Percentiles rank a stretch among this genome's conserved stretches.
These are phyloP conservation scores for Nelumbo lutea DNA, from an alignment of 164 flowering plant genomes.

Conservation along the genomic window DNA sequence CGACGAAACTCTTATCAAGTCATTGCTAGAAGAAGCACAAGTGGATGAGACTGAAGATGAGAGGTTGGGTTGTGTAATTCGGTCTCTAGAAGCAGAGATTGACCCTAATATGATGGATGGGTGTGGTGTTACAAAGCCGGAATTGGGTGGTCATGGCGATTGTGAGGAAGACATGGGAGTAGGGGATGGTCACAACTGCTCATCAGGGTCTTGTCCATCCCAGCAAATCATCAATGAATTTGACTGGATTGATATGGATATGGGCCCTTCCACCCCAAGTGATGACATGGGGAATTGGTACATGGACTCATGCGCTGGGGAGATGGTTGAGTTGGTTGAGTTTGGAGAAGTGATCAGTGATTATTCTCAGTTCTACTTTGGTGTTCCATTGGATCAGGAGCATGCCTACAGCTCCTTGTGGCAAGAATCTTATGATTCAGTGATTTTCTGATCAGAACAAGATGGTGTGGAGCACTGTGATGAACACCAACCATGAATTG, in stretches of 20 bases:
- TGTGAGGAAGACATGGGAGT: not conserved
- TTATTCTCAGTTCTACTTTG: slow-evolving; percentile 20
- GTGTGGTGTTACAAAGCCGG: not conserved
- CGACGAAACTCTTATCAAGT: slow-evolving; percentile 9
- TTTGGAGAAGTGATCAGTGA: slow-evolving; percentile 14
- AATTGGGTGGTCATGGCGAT: too few species aligned
- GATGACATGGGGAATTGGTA: slow-evolving; percentile 30
- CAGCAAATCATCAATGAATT: not conserved
- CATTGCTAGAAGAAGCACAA: slow-evolving; percentile 18
- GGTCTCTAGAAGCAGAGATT: slow-evolving; percentile 19
- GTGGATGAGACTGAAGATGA: slow-evolving; percentile 13
- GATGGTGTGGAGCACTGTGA: too few species aligned
- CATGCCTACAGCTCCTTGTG: slow-evolving; percentile 29
- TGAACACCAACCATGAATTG: too few species aligned
- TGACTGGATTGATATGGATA: not conserved
- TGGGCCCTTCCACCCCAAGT: slow-evolving; percentile 12
- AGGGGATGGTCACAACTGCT: not conserved
- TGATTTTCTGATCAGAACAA: not conserved
- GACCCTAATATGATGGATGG: not conserved
- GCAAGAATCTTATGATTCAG: slow-evolving; percentile 25
- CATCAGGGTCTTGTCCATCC: not conserved
- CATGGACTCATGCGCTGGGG: slow-evolving; percentile 20
- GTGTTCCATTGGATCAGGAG: slow-evolving; percentile 15
- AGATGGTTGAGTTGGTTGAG: slow-evolving; percentile 16
- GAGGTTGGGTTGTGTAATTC: slow-evolving; percentile 4